Conservation (phyloP, 2,329 filamentous ascomycete genomes). For the Hymenoscyphus repandus region DNA sequence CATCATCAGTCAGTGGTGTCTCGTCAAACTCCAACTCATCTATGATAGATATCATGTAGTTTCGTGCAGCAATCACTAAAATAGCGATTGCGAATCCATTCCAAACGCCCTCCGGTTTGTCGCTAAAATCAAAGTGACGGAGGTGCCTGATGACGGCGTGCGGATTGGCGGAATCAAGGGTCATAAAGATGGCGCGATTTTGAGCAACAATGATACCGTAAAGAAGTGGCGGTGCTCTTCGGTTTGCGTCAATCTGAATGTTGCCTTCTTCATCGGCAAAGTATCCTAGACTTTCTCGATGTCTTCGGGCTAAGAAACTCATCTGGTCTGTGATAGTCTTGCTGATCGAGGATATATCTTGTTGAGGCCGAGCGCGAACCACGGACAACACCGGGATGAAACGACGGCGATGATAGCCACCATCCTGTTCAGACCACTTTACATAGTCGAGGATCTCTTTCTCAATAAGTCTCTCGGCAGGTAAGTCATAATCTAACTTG, state of each 20-base stretch:
- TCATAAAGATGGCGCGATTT: constrained; percentile 26
- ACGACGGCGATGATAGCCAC: constrained; percentile 24
- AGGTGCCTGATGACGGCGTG: constrained; percentile 24
- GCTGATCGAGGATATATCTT: constrained; percentile 18
- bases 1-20: constrained; percentile 19
- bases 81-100: constrained; percentile 32
- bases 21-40: constrained; percentile 25
- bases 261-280: constrained; percentile 18
- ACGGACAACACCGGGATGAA: constrained; percentile 28
- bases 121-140: constrained; percentile 27
- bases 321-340: constrained; percentile 24
- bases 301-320: constrained; percentile 23
- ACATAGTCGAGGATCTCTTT: constrained; percentile 29
- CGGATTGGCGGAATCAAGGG: constrained; percentile 27
- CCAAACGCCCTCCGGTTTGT: constrained; percentile 30
- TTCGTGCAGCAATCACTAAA: constrained; percentile 26
- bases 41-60: constrained; percentile 29
- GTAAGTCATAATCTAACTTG: constrained; percentile 7
- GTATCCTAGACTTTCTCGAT: constrained; percentile 22
- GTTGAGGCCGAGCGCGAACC: constrained; percentile 14
- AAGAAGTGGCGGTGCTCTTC: constrained; percentile 26
- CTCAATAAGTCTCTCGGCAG: constrained; percentile 25
- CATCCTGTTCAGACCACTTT: constrained; percentile 32
- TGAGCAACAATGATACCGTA: constrained; percentile 31
- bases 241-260: constrained; percentile 17